Evolutionary conservation across 192 early-diverging fungal genomes (phyloP).

Genomic region (Linderina pennispora): DNA sequence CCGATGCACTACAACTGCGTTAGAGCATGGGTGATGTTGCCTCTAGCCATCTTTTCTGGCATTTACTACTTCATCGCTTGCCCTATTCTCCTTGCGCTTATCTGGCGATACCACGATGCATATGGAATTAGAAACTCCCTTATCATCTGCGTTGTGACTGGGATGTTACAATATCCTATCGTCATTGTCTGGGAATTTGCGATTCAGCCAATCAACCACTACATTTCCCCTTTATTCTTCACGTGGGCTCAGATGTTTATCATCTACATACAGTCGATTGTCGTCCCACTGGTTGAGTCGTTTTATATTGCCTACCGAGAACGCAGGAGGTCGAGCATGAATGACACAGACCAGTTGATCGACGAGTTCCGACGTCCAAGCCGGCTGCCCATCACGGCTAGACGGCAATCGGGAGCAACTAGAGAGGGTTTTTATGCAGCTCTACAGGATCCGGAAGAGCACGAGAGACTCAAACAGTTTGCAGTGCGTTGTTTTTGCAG

Average conservation of each 20-base stretch:
- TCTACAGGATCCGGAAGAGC: conserved; percentile 11
- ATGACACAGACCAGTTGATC: too few relatives aligned
- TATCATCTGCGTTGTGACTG: conserved; percentile 1
- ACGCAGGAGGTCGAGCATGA: too few relatives aligned
- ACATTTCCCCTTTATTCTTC: conserved; percentile 10
- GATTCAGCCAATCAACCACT: neutral
- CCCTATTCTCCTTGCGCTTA: conserved; percentile 3
- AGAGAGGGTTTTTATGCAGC: conserved; percentile 15
- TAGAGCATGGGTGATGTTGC: conserved; percentile 8
- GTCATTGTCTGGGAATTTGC: conserved; percentile 6
- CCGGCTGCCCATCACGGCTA: too few relatives aligned
- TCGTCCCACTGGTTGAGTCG: conserved; percentile 8
- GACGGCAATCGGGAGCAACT: too few relatives aligned
- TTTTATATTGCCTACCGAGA: conserved; percentile 1
- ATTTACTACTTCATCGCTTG: neutral
- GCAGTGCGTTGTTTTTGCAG: conserved; percentile 24
- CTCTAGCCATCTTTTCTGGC: neutral
- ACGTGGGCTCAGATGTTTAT: conserved; percentile 6
- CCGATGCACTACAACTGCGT: conserved; percentile 15
- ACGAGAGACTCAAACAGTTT: conserved; percentile 12
- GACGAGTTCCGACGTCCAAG: too few relatives aligned
- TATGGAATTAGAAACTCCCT: conserved; percentile 23
- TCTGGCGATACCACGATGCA: conserved; percentile 13
- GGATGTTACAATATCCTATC: conserved; percentile 7
- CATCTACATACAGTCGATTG: conserved; percentile 10